Evolutionary conservation across 768 basidiomycete species (phyloP), one percentile per base, ranked within the genome.

Genomic region (Boletus eberwhitei): DNA sequence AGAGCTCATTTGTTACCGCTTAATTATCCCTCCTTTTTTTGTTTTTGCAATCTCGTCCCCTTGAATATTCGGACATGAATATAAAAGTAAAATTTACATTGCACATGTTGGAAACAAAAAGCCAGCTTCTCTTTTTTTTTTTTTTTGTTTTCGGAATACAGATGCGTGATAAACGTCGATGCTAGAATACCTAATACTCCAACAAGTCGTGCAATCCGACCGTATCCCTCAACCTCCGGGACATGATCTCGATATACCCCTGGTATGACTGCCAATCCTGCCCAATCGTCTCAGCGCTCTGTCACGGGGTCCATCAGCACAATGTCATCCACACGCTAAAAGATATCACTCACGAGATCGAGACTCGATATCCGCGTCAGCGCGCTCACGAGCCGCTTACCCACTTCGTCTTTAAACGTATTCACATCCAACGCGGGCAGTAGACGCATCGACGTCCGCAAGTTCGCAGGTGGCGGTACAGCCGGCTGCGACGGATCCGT

Each of bases 201-300:
- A 67, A 35, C 8, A 64, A 48, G n/a, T 79, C 81, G 35, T 79
- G 78, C 55, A 87, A 65, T 17, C 85, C 86, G 24, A 79, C 75
- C 58, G 76, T 80, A 57, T 90, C 88, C 58, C 80, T 77, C 64
- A 92, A 67, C 63, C 89, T 72, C 44, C 89, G 75, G 35, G 80
- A 79, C 83, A 94, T 88, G 51, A 90, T 85, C 59, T 88, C 83
- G 43, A 93, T 74, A 63, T 89, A 94, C 34, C 79, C 81, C 50
- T 83, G 82, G 61, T 82, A 84, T 21, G 83, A 79, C 46, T 81
- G 79, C 80, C 78, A 85, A 44, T 81, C 85, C 59, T 70, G 66
- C 7, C 77, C 81, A 35, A 77, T 64, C 16, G 76, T 72, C 44
- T 79, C 79, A 17, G 67, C 61, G 50, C 72, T 69, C 82, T 81